Percentiles rank a stretch among this genome's conserved stretches.
These are phyloP conservation scores for Gossypium longicalyx DNA, from an alignment of 345 rosid species.

Conservation along the genomic window DNA sequence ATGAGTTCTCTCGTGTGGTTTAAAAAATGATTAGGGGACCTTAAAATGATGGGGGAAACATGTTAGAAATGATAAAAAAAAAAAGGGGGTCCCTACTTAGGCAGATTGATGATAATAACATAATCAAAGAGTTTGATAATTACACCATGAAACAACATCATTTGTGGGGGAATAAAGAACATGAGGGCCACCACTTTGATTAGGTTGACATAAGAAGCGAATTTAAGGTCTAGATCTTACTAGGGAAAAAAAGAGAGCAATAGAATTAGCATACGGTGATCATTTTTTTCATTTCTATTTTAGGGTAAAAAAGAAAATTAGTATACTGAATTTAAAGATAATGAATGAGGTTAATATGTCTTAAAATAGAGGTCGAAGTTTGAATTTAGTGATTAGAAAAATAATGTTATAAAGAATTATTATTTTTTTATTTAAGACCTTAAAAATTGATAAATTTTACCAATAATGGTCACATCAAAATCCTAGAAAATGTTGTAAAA, in stretches of 20 bases:
- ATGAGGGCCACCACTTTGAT: background rate
- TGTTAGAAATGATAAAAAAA: background rate
- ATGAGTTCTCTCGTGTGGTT: background rate
- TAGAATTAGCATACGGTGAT: too few species aligned
- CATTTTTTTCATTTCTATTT: too few species aligned
- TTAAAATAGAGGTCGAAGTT: too few species aligned
- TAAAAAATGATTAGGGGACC: background rate
- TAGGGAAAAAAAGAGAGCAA: too few species aligned
- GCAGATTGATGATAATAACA: constrained; percentile 2
- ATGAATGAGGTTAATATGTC: too few species aligned
- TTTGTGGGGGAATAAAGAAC: background rate
- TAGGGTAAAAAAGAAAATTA: too few species aligned
- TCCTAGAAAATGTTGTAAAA: background rate
- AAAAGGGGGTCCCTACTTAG: constrained; percentile 22
- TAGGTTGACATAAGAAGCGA: background rate
- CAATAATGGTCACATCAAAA: background rate
- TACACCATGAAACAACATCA: background rate
- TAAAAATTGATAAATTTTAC: too few species aligned
- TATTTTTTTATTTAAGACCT: too few species aligned
- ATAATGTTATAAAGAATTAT: too few species aligned
- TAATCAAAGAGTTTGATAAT: constrained; percentile 1
- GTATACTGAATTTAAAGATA: too few species aligned
- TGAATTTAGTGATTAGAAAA: too few species aligned
- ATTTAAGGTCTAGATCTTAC: background rate
- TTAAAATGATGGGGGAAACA: background rate